Conservation (phyloP, 176 grass and related monocot species). For the Paspalum notatum region DNA sequence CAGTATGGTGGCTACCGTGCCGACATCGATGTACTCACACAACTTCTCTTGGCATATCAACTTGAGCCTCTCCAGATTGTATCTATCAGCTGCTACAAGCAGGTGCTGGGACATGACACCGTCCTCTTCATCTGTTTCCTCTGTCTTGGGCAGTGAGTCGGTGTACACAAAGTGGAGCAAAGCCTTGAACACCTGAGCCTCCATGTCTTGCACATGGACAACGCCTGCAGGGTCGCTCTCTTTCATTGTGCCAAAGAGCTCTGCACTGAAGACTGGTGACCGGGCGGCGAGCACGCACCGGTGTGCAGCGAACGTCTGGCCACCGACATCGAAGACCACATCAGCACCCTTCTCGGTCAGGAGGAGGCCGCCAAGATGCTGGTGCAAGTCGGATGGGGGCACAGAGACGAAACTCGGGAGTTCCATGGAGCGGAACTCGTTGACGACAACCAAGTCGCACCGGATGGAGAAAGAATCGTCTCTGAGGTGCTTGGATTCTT, state of each 20-base stretch:
- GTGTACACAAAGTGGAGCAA: conserved; percentile 17
- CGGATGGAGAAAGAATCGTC: conserved; percentile 3
- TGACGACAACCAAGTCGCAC: neutral
- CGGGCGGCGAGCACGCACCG: conserved; percentile 46
- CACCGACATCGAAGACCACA: conserved; percentile 42
- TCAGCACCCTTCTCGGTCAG: conserved; percentile 28
- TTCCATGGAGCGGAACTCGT: neutral
- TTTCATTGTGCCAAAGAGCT: conserved; percentile 44
- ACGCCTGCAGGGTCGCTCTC: conserved; percentile 26
- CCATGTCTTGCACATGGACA: conserved; percentile 46
- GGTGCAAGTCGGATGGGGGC: conserved; percentile 36
- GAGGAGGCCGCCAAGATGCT: conserved; percentile 41
- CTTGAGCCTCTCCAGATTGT: conserved; percentile 46
- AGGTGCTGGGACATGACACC: conserved; percentile 45
- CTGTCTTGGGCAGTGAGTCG: neutral
- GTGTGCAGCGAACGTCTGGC: conserved; percentile 41
- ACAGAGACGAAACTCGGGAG: neutral
- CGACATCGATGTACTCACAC: conserved; percentile 1
- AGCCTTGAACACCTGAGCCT: conserved; percentile 39
- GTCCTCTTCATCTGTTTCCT: conserved; percentile 9
- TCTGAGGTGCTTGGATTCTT: conserved; percentile 25
- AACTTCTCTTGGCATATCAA: conserved; percentile 50
- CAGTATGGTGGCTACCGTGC: neutral
- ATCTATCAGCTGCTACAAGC: conserved; percentile 47
- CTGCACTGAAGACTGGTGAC: conserved; percentile 50